Evolutionary conservation across 495 filamentous ascomycete species (phyloP), one percentile per base, ranked within the genome.

Genomic region (Lepidopterella palustris): DNA sequence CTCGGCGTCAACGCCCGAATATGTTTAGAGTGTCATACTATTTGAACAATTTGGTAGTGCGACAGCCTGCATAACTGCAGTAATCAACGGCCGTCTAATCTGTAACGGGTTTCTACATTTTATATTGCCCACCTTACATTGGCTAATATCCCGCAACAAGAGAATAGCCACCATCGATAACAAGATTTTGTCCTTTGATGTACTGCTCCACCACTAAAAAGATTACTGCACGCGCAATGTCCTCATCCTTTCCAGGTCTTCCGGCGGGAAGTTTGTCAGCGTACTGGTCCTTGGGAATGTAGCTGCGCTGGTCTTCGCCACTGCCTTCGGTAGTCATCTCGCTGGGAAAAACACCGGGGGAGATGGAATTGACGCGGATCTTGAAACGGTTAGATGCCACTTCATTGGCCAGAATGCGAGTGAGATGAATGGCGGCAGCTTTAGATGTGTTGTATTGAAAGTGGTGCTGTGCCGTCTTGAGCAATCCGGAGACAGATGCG

Each of bases 141-240:
- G n/a, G n/a, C n/a, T n/a, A n/a, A n/a, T n/a, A n/a, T n/a, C n/a
- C n/a, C n/a, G n/a, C n/a, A n/a, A n/a, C n/a, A n/a, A n/a, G n/a
- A n/a, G n/a, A n/a, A n/a, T n/a, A n/a, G n/a, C n/a, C n/a, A n/a
- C n/a, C n/a, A n/a, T n/a, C n/a, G n/a, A n/a, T n/a, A n/a, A n/a
- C n/a, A 21, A 89, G 62, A 0, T 76, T 84, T 73, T 87, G 80
- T 0, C 86, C 87, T 67, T 87, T 88, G 13, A 89, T 62, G 53
- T 89, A 90, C 74, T 87, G 84, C 58, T 88, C 88, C 3, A 75
- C 78, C 9, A 74, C 80, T 9, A 80, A 68, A 61, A 84, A 86
- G 21, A 90, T 68, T 15, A 88, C 75, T 3, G 84, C 76, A 67
- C 78, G 78, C 0, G 83, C 87, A 86, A 90, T 91, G 66, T 90